Percentiles rank a stretch among this genome's conserved stretches.
Conservation (phyloP, 2,329 filamentous ascomycete genomes). For the Diaporthe citriasiana region DNA sequence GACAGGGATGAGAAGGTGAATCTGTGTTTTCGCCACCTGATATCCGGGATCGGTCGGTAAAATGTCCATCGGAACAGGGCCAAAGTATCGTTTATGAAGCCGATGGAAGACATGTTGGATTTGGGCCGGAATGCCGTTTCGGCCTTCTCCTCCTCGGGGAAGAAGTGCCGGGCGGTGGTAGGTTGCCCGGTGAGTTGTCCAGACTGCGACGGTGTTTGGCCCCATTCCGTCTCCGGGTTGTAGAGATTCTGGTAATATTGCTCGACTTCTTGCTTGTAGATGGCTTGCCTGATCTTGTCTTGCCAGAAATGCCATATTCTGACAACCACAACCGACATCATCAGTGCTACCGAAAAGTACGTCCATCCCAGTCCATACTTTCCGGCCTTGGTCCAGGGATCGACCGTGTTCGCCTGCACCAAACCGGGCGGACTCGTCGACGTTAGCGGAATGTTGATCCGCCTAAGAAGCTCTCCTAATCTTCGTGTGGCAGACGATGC, state of each 20-base stretch:
- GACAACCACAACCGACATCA: constrained; percentile 76
- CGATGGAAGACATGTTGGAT: constrained; percentile 82
- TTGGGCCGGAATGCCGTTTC: constrained; percentile 72
- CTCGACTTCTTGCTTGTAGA: constrained; percentile 86
- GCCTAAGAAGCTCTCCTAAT: constrained; percentile 61
- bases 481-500: constrained; percentile 52
- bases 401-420: constrained; percentile 73
- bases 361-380: constrained; percentile 92
- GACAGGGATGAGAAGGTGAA: constrained; percentile 86
- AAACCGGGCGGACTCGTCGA: constrained; percentile 72
- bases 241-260: constrained; percentile 71
- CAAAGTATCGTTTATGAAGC: constrained; percentile 81
- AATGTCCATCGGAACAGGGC: constrained; percentile 91
- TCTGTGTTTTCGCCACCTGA: constrained; percentile 76
- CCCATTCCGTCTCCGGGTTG: constrained; percentile 63
- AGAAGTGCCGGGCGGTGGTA: constrained; percentile 77
- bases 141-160: constrained; percentile 74
- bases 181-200: constrained; percentile 50
- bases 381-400: constrained; percentile 85
- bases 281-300: constrained; percentile 90
- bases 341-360: constrained; percentile 84
- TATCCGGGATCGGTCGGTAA: constrained; percentile 85
- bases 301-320: constrained; percentile 92
- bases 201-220: constrained; percentile 61
- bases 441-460: constrained; percentile 73